Evolutionary conservation across 306 rosid genomes (phyloP).

Genomic region (Prunus mume): DNA sequence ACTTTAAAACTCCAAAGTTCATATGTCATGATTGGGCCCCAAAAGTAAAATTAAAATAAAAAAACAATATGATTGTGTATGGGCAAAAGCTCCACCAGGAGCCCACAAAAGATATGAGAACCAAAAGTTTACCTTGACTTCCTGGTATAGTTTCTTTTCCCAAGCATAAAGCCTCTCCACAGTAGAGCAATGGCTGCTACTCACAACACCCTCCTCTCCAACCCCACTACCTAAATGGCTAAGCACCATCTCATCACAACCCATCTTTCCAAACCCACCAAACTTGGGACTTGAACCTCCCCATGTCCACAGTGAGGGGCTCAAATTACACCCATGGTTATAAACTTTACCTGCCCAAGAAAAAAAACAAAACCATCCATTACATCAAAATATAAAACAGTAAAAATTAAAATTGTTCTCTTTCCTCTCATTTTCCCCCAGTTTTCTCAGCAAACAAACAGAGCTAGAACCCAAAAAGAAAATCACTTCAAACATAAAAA

Average conservation of each 20-base stretch:
- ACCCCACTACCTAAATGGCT: conserved; percentile 31
- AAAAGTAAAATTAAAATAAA: not conserved
- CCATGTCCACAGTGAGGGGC: conserved; percentile 68
- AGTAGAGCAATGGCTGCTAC: conserved; percentile 70
- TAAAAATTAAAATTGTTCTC: not conserved
- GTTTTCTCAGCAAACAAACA: not conserved
- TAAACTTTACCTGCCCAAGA: conserved; percentile 59
- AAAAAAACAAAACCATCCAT: not conserved
- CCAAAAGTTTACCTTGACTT: conserved; percentile 68
- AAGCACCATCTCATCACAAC: conserved; percentile 34
- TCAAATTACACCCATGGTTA: conserved; percentile 67
- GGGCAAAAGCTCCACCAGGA: conserved; percentile 6
- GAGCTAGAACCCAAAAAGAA: not conserved
- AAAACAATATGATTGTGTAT: not conserved
- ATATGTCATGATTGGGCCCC: not conserved
- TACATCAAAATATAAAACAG: not conserved
- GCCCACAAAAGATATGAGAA: conserved; percentile 10
- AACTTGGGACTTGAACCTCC: conserved; percentile 53
- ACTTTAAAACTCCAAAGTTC: not conserved
- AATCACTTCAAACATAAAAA: not conserved
- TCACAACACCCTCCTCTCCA: conserved; percentile 35
- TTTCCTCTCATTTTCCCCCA: not conserved
- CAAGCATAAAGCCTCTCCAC: conserved; percentile 90
- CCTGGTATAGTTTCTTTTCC: conserved; percentile 87
- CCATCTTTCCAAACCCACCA: conserved; percentile 49